phyloP scores from a whole-genome alignment of 345 rosid species.

The Cardiospermum halicacabum region DNA sequence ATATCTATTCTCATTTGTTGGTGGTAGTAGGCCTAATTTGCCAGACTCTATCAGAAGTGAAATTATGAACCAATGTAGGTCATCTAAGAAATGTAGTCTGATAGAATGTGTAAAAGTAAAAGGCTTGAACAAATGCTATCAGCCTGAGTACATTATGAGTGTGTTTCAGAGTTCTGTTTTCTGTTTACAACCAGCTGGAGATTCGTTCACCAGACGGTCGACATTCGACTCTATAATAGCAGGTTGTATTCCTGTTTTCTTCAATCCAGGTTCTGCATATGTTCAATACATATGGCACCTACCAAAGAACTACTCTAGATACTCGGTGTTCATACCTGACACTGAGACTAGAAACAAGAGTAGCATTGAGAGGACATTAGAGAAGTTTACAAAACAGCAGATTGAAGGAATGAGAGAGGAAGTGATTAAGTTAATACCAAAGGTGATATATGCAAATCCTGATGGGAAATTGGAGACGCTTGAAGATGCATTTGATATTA shows the following conservation, averaged over 20 bases:
- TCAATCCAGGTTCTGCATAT: constrained; percentile 83
- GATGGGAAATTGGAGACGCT: constrained; percentile 32
- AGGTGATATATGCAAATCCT: constrained; percentile 59
- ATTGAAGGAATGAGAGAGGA: constrained; percentile 50
- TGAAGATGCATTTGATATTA: constrained; percentile 75
- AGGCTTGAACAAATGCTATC: constrained; percentile 36
- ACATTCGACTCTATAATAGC: constrained; percentile 74
- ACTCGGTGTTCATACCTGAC: constrained; percentile 60
- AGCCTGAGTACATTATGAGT: constrained; percentile 44
- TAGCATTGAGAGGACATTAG: constrained; percentile 46
- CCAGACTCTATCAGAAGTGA: constrained; percentile 48
- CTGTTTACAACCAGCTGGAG: constrained; percentile 82
- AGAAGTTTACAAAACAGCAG: constrained; percentile 31
- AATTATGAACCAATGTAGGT: constrained; percentile 57
- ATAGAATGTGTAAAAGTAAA: constrained; percentile 33
- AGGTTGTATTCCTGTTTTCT: constrained; percentile 88
- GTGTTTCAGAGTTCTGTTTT: constrained; percentile 56
- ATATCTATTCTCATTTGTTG: constrained; percentile 58
- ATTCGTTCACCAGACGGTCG: constrained; percentile 76
- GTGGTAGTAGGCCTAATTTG: constrained; percentile 51
- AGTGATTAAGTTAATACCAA: constrained; percentile 57
- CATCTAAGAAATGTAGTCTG: constrained; percentile 55
- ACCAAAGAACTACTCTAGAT: constrained; percentile 49
- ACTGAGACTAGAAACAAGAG: constrained; percentile 40
- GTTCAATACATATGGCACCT: constrained; percentile 83